A percentile compares a stretch with the other conserved stretches of the same genome.
phyloP scores from a whole-genome alignment of 495 filamentous ascomycete genomes.

The Daldinia concentrica region DNA sequence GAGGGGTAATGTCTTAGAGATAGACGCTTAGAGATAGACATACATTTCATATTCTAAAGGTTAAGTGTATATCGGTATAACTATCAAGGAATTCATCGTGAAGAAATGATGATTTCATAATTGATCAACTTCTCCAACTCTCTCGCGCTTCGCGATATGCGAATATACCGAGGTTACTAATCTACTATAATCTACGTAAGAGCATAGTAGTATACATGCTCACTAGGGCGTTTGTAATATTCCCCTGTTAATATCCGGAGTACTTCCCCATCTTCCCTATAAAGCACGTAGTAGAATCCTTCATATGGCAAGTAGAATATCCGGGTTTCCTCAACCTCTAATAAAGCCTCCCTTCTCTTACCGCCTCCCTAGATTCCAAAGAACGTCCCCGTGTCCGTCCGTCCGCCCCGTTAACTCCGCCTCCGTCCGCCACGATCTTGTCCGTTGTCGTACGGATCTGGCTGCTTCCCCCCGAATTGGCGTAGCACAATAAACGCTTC shows the following conservation, averaged over 20 bases:
- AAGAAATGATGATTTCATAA: neutral
- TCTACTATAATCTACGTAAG: neutral
- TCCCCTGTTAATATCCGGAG: neutral
- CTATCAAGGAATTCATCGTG: neutral
- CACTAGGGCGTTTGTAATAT: neutral
- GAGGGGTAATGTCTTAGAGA: neutral
- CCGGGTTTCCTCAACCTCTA: neutral
- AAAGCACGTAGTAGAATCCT: neutral
- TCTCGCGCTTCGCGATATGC: slow-evolving; percentile 7
- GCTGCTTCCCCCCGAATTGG: slow-evolving; percentile 5
- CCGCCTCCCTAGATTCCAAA: neutral
- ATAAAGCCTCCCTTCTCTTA: neutral
- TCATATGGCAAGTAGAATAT: neutral
- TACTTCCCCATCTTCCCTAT: neutral
- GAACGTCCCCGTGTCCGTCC: neutral
- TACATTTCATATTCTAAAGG: neutral
- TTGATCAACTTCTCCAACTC: neutral
- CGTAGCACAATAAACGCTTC: slow-evolving; percentile 9
- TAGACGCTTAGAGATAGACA: neutral
- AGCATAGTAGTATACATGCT: neutral
- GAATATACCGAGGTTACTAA: slow-evolving; percentile 1
- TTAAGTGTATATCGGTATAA: neutral
- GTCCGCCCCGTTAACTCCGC: slow-evolving; percentile 3
- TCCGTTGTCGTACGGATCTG: slow-evolving; percentile 13
- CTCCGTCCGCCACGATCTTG: slow-evolving; percentile 21